Conservation (phyloP, 148 eudicot species). For the Suaeda aralocaspica region DNA sequence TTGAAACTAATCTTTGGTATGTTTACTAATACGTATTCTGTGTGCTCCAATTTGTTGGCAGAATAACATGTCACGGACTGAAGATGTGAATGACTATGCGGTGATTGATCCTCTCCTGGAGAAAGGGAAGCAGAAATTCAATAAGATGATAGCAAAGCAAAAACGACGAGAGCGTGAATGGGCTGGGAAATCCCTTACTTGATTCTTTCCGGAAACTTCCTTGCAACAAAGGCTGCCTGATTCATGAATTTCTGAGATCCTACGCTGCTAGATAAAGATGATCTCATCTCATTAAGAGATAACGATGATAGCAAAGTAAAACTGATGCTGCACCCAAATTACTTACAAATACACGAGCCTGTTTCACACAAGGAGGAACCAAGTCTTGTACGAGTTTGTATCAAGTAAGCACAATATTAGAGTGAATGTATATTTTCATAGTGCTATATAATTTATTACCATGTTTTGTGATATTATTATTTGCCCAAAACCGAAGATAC, state of each 20-base stretch:
- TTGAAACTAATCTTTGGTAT: neutral
- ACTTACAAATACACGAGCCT: neutral
- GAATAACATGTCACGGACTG: constrained; percentile 71
- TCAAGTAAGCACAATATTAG: constrained; percentile 6
- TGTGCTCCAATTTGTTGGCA: constrained; percentile 29
- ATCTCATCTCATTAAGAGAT: neutral
- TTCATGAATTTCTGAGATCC: neutral
- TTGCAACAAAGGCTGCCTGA: neutral
- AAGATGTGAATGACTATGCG: constrained; percentile 74
- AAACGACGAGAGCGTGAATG: constrained; percentile 86
- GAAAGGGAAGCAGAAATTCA: constrained; percentile 94
- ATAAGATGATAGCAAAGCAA: constrained; percentile 79
- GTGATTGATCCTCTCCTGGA: constrained; percentile 84
- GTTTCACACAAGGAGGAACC: neutral
- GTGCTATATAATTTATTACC: constrained; percentile 25
- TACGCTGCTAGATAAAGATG: neutral
- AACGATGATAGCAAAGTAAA: neutral
- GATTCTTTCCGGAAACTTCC: constrained; percentile 16
- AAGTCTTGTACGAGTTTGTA: neutral
- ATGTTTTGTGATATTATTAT: no score
- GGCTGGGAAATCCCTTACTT: constrained; percentile 94
- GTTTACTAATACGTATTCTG: neutral
- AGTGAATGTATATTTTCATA: constrained; percentile 16
- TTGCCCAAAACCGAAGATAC: no score
- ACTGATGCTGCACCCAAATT: neutral